These are phyloP conservation scores for Nicotiana knightiana DNA, from an alignment of 257 asterid genomes.

Conservation along the genomic window DNA sequence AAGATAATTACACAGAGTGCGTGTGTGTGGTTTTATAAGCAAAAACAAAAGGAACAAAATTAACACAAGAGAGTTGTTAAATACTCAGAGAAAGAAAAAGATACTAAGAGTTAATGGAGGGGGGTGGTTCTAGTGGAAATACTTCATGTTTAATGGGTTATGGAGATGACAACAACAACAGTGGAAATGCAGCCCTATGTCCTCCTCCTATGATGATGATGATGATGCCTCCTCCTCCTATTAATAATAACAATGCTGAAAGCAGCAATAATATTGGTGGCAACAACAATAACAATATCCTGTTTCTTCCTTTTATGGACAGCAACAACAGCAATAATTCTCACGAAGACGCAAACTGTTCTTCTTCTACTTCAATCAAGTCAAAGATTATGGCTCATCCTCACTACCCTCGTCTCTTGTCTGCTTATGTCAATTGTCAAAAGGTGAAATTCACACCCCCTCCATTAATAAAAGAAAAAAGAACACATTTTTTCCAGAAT, in stretches of 20 bases:
- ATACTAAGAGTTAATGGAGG: conserved; percentile 31
- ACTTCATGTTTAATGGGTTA: conserved; percentile 39
- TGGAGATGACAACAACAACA: conserved; percentile 32
- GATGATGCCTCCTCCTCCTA: conserved; percentile 46
- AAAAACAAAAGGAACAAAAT: neutral
- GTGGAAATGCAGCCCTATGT: conserved; percentile 37
- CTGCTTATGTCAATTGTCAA: conserved; percentile 78
- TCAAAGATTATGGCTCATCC: conserved; percentile 93
- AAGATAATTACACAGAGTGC: neutral
- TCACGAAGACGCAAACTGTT: neutral
- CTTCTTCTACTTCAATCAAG: conserved; percentile 34
- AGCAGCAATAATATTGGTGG: neutral
- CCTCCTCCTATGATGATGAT: conserved; percentile 31
- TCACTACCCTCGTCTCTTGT: conserved; percentile 72
- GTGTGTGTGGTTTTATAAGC: conserved; percentile 4
- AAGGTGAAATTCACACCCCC: conserved; percentile 35
- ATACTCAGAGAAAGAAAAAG: conserved; percentile 4
- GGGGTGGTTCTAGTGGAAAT: conserved; percentile 30
- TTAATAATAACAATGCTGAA: conserved; percentile 15
- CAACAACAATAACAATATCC: conserved; percentile 15
- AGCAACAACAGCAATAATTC: neutral
- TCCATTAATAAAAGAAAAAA: neutral
- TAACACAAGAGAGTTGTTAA: neutral
- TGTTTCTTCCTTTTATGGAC: conserved; percentile 9
- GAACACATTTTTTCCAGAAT: neutral